These are phyloP conservation scores for Salix dunnii DNA, from an alignment of 345 rosid species.

Conservation along the genomic window DNA sequence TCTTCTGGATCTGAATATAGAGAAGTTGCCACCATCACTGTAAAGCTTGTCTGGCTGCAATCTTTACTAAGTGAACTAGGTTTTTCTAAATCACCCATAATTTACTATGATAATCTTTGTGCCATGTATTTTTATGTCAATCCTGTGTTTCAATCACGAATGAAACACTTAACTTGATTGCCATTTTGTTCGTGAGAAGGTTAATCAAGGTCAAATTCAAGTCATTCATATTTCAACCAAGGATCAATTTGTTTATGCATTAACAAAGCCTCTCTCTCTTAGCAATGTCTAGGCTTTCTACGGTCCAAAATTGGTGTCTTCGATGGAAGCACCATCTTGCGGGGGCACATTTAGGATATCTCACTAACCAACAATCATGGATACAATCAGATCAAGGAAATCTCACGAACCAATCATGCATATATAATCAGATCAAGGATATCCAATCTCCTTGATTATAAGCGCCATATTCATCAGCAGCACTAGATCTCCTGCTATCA, in stretches of 20 bases:
- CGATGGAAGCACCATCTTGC: background rate
- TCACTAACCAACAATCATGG: no score
- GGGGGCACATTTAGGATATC: background rate
- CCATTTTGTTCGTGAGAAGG: background rate
- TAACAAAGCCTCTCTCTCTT: background rate
- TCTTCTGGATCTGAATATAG: no score
- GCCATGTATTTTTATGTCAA: background rate
- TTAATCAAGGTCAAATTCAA: background rate
- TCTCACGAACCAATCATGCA: no score
- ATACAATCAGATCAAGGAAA: no score
- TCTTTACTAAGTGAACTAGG: no score
- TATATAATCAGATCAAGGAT: no score
- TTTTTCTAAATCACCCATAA: background rate
- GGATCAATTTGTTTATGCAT: background rate
- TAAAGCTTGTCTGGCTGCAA: no score
- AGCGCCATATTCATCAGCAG: no score
- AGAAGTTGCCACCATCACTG: no score
- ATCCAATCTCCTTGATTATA: no score
- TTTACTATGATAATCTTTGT: background rate
- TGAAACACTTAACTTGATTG: background rate
- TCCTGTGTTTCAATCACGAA: background rate
- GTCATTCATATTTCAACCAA: background rate
- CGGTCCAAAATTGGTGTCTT: background rate
- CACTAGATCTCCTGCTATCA: no score
- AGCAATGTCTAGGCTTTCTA: background rate